A percentile compares a stretch with the other conserved stretches of the same genome.
These are phyloP conservation scores for Pseudocercospora vitis DNA, from an alignment of 2,329 filamentous ascomycete species.

Conservation along the genomic window DNA sequence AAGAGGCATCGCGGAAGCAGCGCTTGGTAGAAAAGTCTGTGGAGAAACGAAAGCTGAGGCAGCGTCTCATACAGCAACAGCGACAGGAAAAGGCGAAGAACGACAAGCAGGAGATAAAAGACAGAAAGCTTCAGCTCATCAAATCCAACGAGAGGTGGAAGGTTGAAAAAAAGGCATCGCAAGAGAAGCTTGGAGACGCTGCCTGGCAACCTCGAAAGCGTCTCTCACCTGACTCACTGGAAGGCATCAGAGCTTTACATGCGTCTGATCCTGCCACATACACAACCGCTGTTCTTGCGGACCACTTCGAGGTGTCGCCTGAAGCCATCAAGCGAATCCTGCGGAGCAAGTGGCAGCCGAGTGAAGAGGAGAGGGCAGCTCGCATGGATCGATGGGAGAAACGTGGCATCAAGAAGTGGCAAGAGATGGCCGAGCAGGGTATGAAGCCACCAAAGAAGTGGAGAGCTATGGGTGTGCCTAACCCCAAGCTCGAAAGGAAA, in stretches of 20 bases:
- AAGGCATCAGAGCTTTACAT: conserved; percentile 84
- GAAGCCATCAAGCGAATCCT: conserved; percentile 87
- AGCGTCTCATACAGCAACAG: neutral
- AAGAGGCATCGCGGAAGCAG: conserved; percentile 7
- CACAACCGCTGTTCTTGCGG: conserved; percentile 69
- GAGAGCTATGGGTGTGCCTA: conserved; percentile 47
- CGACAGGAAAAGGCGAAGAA: neutral
- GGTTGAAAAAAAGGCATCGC: conserved; percentile 70
- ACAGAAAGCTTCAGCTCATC: conserved; percentile 7
- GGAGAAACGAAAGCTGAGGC: conserved; percentile 14
- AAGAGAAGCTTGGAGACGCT: conserved; percentile 72
- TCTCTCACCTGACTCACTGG: conserved; percentile 85
- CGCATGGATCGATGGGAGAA: conserved; percentile 49
- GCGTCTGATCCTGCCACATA: conserved; percentile 73
- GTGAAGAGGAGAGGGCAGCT: conserved; percentile 47
- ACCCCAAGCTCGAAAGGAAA: conserved; percentile 18
- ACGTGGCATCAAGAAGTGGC: conserved; percentile 51
- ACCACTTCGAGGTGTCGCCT: conserved; percentile 80
- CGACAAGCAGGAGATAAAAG: conserved; percentile 13
- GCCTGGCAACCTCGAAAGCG: conserved; percentile 81
- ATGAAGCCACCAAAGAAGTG: conserved; percentile 58
- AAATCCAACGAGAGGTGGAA: conserved; percentile 61
- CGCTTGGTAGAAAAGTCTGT: conserved; percentile 10
- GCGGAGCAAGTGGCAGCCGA: conserved; percentile 71
- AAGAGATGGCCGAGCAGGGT: conserved; percentile 50